Evolutionary conservation across 2,329 filamentous ascomycete species (phyloP).

Genomic region (Fusarium nurragi): DNA sequence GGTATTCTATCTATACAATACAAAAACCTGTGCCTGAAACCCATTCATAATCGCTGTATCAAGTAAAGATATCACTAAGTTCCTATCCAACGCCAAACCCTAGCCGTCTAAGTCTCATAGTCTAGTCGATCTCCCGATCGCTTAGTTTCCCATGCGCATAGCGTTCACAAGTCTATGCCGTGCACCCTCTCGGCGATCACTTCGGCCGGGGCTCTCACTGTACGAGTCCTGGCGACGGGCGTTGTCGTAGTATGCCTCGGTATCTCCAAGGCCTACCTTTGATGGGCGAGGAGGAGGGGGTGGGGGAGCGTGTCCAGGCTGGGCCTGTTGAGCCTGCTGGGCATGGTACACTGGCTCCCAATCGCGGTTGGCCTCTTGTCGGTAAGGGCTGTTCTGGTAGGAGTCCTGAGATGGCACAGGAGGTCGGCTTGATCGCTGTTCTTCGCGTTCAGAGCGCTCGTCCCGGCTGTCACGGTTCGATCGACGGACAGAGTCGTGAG

Average conservation of each 20-base stretch:
- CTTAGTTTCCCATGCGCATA: constrained; percentile 46
- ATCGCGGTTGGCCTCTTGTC: constrained; percentile 40
- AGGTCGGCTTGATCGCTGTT: constrained; percentile 35
- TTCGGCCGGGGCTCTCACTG: constrained; percentile 36
- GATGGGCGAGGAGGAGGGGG: constrained; percentile 52
- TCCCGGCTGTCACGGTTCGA: constrained; percentile 40
- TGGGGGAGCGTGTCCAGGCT: constrained; percentile 44
- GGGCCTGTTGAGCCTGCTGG: constrained; percentile 15
- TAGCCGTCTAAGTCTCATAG: neutral
- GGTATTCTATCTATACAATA: constrained; percentile 26
- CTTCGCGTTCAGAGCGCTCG: constrained; percentile 34
- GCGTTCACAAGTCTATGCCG: constrained; percentile 48
- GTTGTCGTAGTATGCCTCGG: constrained; percentile 48
- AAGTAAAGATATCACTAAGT: constrained; percentile 31
- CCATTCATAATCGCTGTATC: constrained; percentile 29
- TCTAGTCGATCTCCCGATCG: constrained; percentile 9
- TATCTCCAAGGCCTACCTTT: constrained; percentile 51
- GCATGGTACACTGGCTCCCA: constrained; percentile 46
- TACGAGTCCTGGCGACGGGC: constrained; percentile 37
- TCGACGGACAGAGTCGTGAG: constrained; percentile 37
- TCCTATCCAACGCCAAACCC: constrained; percentile 28
- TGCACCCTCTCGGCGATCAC: constrained; percentile 45
- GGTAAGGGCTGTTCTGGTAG: constrained; percentile 35
- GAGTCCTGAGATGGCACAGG: constrained; percentile 37
- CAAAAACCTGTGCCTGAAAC: neutral